phyloP scores from a whole-genome alignment of 306 rosid genomes.

The Casuarina glauca region DNA sequence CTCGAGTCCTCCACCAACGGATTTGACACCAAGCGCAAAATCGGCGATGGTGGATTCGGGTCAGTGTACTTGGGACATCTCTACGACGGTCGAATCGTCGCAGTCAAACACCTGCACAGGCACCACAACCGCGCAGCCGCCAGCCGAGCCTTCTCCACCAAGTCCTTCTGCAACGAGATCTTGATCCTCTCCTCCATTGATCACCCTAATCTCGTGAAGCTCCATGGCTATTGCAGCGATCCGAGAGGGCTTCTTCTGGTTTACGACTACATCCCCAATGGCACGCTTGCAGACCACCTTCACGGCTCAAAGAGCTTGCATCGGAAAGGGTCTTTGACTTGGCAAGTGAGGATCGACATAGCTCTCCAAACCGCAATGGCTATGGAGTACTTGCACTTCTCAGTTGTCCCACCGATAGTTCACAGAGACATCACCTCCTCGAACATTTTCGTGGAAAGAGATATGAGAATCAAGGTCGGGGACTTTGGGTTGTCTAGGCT shows the following conservation, averaged over 20 bases:
- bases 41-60: slow-evolving; percentile 97
- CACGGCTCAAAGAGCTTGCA: slow-evolving; percentile 51
- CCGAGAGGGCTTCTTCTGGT: slow-evolving; percentile 78
- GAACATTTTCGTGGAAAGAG: slow-evolving; percentile 77
- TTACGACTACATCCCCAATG: slow-evolving; percentile 86
- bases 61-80: slow-evolving; percentile 80
- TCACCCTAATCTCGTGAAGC: slow-evolving; percentile 88
- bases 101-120: slow-evolving; percentile 84
- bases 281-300: slow-evolving; percentile 85
- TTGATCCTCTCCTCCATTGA: slow-evolving; percentile 76
- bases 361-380: slow-evolving; percentile 86
- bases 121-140: slow-evolving; percentile 40
- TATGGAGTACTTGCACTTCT: slow-evolving; percentile 88
- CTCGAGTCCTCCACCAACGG: slow-evolving; percentile 61
- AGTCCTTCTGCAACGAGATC: slow-evolving; percentile 93
- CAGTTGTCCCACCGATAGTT: slow-evolving; percentile 75
- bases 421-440: slow-evolving; percentile 90
- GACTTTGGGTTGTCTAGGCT: slow-evolving; percentile 93
- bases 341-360: slow-evolving; percentile 72
- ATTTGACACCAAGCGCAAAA: slow-evolving; percentile 78
- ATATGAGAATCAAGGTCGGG: slow-evolving; percentile 89
- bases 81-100: slow-evolving; percentile 64
- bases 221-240: slow-evolving; percentile 92
- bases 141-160: slow-evolving; percentile 55
- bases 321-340: slow-evolving; percentile 50